Conservation (phyloP, 345 rosid genomes). For the Gossypium anomalum region DNA sequence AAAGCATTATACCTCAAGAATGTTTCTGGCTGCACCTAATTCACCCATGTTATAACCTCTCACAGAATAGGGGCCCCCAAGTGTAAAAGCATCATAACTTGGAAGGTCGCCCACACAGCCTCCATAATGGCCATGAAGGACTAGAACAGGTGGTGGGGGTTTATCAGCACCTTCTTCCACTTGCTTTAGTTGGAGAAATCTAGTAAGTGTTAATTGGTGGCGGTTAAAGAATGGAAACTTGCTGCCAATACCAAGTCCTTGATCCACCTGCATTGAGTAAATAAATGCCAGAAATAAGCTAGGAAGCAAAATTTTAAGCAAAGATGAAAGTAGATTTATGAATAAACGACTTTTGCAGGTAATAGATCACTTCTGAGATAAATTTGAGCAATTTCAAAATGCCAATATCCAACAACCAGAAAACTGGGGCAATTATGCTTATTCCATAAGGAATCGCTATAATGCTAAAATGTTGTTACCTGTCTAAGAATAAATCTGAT, state of each 20-base stretch:
- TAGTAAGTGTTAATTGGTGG: conserved; percentile 79
- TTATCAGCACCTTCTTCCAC: conserved; percentile 75
- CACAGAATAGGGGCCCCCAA: conserved; percentile 96
- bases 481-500: neutral
- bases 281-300: conserved; percentile 16
- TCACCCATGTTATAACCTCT: conserved; percentile 99
- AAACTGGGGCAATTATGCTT: too few relatives aligned
- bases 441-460: neutral
- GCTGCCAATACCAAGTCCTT: conserved; percentile 95
- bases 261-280: conserved; percentile 67
- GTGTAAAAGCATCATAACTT: conserved; percentile 92
- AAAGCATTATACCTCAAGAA: conserved; percentile 60
- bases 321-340: neutral
- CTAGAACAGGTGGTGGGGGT: conserved; percentile 77
- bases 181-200: conserved; percentile 74
- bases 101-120: conserved; percentile 75
- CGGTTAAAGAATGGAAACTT: conserved; percentile 95
- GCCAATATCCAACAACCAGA: neutral
- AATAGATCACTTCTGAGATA: neutral
- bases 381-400: too few relatives aligned
- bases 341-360: neutral
- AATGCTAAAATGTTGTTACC: neutral
- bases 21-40: conserved; percentile 84
- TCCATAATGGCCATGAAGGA: conserved; percentile 94
- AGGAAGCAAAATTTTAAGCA: neutral